Evolutionary conservation across 129 eudicot species (phyloP).

Genomic region (Lonicera japonica): DNA sequence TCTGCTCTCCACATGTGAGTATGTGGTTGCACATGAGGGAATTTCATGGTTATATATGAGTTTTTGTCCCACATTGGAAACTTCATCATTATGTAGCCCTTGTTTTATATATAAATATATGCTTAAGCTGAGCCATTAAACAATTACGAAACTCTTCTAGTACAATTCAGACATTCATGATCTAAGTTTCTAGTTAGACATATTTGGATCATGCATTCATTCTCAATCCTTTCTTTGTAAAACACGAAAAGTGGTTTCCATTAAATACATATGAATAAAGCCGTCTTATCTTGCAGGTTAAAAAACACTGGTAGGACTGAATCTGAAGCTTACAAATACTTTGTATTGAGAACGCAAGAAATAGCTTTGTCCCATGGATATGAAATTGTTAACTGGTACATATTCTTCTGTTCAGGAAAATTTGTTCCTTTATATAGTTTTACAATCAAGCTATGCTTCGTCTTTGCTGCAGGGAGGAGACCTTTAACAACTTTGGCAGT

Average conservation of each 20-base stretch:
- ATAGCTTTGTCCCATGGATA: constrained; percentile 91
- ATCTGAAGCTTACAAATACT: constrained; percentile 68
- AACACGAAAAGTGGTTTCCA: too few species aligned
- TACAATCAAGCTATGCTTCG: constrained; percentile 9
- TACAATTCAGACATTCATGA: too few species aligned
- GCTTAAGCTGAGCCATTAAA: too few species aligned
- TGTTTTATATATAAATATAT: too few species aligned
- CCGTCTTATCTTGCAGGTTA: constrained; percentile 45
- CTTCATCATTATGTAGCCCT: too few species aligned
- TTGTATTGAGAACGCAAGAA: constrained; percentile 81
- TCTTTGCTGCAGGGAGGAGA: constrained; percentile 71
- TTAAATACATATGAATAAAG: background rate
- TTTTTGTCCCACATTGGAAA: too few species aligned
- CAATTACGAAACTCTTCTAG: too few species aligned
- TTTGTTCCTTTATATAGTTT: background rate
- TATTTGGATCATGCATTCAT: too few species aligned
- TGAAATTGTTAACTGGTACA: constrained; percentile 85
- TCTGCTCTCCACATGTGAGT: too few species aligned
- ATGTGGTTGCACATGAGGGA: too few species aligned
- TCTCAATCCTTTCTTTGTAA: constrained; percentile 4
- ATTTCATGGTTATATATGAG: too few species aligned
- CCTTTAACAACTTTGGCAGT: constrained; percentile 75
- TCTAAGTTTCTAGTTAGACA: too few species aligned
- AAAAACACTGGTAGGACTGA: constrained; percentile 34
- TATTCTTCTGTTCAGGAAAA: background rate